A percentile compares a stretch with the other conserved stretches of the same genome.
These are phyloP conservation scores for Triadica sebifera DNA, from an alignment of 345 rosid genomes.

Conservation along the genomic window DNA sequence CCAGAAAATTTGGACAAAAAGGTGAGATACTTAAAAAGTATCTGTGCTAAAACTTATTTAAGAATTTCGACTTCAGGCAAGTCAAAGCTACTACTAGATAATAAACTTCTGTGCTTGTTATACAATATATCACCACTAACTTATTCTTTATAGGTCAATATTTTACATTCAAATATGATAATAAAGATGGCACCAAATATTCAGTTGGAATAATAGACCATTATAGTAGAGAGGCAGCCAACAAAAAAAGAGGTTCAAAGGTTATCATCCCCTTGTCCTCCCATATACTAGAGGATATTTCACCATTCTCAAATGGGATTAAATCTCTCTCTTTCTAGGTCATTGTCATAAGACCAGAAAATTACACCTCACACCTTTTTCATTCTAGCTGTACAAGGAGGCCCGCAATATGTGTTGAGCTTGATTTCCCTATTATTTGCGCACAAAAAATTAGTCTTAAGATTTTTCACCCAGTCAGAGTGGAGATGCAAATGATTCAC, in stretches of 20 bases:
- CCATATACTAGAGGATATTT: neutral
- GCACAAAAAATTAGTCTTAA: neutral
- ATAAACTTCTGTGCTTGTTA: neutral
- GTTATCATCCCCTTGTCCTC: neutral
- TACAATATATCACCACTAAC: neutral
- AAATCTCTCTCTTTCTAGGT: neutral
- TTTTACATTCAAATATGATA: neutral
- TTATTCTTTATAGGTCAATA: neutral
- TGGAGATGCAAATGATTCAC: neutral
- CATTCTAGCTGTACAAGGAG: neutral
- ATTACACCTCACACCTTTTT: neutral
- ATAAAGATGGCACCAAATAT: neutral
- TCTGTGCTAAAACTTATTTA: neutral
- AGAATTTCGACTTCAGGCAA: neutral
- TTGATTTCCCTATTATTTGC: neutral
- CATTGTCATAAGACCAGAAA: neutral
- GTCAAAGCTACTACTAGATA: neutral
- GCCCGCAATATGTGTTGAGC: neutral
- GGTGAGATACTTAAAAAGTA: neutral
- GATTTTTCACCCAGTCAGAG: neutral
- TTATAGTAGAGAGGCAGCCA: neutral
- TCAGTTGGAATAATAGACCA: neutral
- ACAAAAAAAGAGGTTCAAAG: neutral
- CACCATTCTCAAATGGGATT: too few species aligned
- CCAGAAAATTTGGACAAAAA: neutral